Base-by-base conservation (phyloP, 129 eudicot species). In the Sambucus nigra region DNA sequence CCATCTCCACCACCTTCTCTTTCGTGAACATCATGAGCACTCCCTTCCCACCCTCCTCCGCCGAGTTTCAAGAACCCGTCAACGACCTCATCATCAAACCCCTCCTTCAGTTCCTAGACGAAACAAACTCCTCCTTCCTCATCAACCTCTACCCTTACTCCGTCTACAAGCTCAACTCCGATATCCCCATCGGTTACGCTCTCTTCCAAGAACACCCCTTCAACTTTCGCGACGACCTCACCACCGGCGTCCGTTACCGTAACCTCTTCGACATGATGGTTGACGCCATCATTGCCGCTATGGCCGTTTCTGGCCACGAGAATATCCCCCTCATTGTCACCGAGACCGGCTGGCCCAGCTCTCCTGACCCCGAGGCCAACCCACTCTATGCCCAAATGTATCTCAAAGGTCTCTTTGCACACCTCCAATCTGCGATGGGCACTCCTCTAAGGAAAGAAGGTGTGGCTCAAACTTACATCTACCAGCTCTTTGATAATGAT, bases 361-460 rank as follows among this genome's bases (percentile, higher is more conserved):
- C n/a, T n/a, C n/a, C n/a, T n/a, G n/a, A n/a, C n/a, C n/a, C 53
- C 0, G 86, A 82, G 26, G 77, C 73, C 0, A 70, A 55, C 5
- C 68, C 47, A 5, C 39, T 63, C 23, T 88, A 71, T 38, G 77
- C 96, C 0, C 71, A 59, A 61, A 75, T 80, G 94, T 88, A 77
- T 32, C 29, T 80, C 48, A 74, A 55, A n/a, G n/a, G 95, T 1
- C 26, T 89, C 74, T 16, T 81, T 2, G 32, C 21, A 50, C 93
- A 89, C 60, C 42, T 89, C 65, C 72, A 57, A 17, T 76, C 83
- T 2, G 94, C 87, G 0, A 12, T 47, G 21, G 94, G 98, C 15
- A 76, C 98, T 20, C 89, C 95, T 6, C 26, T 89, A 79, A 76
- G 85, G 73, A 85, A 73, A 41, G 98, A 89, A 62, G 94, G 95